A percentile compares a stretch with the other conserved stretches of the same genome.
Evolutionary conservation across 2,329 filamentous ascomycete genomes (phyloP).

Genomic region (Fusarium dimerum): DNA sequence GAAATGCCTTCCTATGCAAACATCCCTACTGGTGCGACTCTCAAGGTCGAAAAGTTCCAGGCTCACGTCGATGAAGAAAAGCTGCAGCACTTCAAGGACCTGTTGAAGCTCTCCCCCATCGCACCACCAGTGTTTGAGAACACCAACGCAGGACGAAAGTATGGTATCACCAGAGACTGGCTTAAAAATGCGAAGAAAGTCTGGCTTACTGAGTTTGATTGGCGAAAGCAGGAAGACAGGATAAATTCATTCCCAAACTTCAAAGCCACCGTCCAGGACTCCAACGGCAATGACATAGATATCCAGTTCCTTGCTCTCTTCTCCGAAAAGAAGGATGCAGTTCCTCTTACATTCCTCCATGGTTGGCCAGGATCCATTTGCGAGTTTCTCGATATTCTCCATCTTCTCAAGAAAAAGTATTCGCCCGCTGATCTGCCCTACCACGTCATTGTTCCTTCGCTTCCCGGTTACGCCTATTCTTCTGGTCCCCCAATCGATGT

Average conservation of each 20-base stretch:
- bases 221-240: conserved; percentile 37
- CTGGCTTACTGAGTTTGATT: conserved; percentile 48
- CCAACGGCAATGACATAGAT: conserved; percentile 22
- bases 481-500: conserved; percentile 46
- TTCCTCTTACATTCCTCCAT: conserved; percentile 53
- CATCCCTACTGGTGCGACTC: no score
- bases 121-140: conserved; percentile 52
- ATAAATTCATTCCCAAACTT: conserved; percentile 54
- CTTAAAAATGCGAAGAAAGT: conserved; percentile 40
- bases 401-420: conserved; percentile 48
- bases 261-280: conserved; percentile 39
- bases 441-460: conserved; percentile 56
- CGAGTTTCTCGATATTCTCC: conserved; percentile 56
- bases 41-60: no score
- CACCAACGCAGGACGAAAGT: conserved; percentile 39
- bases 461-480: conserved; percentile 57
- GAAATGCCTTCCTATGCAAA: no score
- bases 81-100: conserved; percentile 42
- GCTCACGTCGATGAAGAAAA: neutral
- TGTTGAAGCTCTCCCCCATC: conserved; percentile 49
- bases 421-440: conserved; percentile 53
- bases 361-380: conserved; percentile 57
- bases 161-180: conserved; percentile 37
- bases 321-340: conserved; percentile 49
- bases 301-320: conserved; percentile 59